A percentile compares a stretch with the other conserved stretches of the same genome.
Evolutionary conservation across 306 rosid genomes (phyloP).

Genomic region (Ceratonia siliqua): DNA sequence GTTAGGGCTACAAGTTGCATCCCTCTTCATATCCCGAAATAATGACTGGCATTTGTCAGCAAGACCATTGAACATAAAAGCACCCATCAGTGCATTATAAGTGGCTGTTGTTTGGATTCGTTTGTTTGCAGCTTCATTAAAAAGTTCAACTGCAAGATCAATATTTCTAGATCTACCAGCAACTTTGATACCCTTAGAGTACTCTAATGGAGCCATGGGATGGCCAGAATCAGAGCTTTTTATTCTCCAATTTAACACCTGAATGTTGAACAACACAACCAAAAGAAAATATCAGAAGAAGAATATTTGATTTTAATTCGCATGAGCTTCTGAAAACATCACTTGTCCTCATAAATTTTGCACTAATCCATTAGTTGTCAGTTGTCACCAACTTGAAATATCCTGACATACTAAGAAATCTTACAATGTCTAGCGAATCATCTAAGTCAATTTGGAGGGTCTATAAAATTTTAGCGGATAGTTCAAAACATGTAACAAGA

Average conservation of each 20-base stretch:
- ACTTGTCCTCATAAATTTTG: neutral
- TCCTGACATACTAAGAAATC: neutral
- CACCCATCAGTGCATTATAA: slow-evolving; percentile 79
- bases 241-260: slow-evolving; percentile 82
- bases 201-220: slow-evolving; percentile 53
- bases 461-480: neutral
- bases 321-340: neutral
- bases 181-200: slow-evolving; percentile 58
- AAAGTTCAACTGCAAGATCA: slow-evolving; percentile 58
- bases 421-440: neutral
- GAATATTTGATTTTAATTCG: neutral
- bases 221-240: slow-evolving; percentile 16
- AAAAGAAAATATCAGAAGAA: neutral
- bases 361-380: neutral
- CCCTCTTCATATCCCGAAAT: slow-evolving; percentile 63
- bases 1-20: slow-evolving; percentile 47
- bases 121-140: slow-evolving; percentile 58
- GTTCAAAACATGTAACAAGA: neutral
- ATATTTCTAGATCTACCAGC: slow-evolving; percentile 64
- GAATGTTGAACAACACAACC: slow-evolving; percentile 9
- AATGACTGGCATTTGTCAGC: slow-evolving; percentile 56
- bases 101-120: slow-evolving; percentile 52
- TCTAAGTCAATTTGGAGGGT: neutral
- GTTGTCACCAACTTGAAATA: neutral
- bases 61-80: slow-evolving; percentile 65